Evolutionary conservation across 2,329 filamentous ascomycete species (phyloP).

Genomic region (Penicillium sp.): DNA sequence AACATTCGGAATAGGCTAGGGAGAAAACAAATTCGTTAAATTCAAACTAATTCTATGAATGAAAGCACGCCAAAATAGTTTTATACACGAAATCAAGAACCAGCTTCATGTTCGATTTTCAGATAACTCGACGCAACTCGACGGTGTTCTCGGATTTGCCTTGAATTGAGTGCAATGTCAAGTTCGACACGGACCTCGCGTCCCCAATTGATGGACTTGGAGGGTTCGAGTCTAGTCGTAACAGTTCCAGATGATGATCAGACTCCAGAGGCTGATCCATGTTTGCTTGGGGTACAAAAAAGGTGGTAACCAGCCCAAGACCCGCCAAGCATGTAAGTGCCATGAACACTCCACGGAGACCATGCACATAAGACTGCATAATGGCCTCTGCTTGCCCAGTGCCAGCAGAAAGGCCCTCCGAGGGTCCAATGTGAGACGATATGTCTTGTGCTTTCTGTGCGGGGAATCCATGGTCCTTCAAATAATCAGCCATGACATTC

Average conservation of each 20-base stretch:
- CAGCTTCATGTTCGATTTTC: constrained; percentile 6
- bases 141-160: background rate
- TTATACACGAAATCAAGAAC: constrained; percentile 5
- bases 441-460: constrained; percentile 11
- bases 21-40: background rate
- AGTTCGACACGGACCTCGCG: background rate
- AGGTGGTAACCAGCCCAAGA: constrained; percentile 10
- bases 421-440: constrained; percentile 7
- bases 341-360: constrained; percentile 10
- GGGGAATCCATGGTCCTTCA: constrained; percentile 10
- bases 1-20: background rate
- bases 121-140: constrained; percentile 5
- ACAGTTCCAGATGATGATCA: constrained; percentile 14
- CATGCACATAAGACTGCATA: constrained; percentile 14
- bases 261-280: constrained; percentile 19
- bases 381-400: background rate
- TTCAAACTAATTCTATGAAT: constrained; percentile 3
- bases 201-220: background rate
- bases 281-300: constrained; percentile 9
- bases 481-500: constrained; percentile 8
- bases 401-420: constrained; percentile 5
- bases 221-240: background rate
- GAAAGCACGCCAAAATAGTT: background rate
- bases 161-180: constrained; percentile 2
- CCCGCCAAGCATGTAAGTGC: constrained; percentile 14